Percentiles rank a stretch among this genome's conserved stretches.
These are phyloP conservation scores for Coemansia sp. DNA, from an alignment of 192 early-diverging fungal genomes.

Conservation along the genomic window DNA sequence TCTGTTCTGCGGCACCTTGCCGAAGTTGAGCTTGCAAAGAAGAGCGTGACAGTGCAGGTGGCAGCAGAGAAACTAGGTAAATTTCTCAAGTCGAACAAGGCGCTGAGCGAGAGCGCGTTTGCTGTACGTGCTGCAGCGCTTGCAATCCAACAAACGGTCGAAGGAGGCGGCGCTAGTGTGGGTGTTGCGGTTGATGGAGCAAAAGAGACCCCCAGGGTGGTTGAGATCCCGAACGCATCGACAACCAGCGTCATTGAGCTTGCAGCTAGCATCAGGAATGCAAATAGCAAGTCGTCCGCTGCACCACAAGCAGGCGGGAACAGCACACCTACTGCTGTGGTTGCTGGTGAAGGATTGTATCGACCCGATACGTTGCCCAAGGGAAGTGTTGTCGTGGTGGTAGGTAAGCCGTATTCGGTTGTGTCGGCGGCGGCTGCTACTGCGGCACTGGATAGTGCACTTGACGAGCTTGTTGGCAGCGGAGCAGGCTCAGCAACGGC, in stretches of 20 bases:
- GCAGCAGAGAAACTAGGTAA: constrained; percentile 31
- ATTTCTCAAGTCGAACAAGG: constrained; percentile 26
- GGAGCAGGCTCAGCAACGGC: neutral
- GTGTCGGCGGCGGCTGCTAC: constrained; percentile 30
- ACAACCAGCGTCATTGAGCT: constrained; percentile 31
- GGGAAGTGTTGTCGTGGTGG: constrained; percentile 65
- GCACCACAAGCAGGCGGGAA: neutral
- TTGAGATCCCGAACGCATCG: constrained; percentile 33
- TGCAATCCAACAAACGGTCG: constrained; percentile 44
- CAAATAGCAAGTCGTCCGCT: neutral
- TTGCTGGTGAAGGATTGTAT: constrained; percentile 51
- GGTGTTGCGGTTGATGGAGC: constrained; percentile 62
- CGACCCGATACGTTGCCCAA: constrained; percentile 55
- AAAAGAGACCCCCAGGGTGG: constrained; percentile 19
- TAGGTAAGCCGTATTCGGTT: constrained; percentile 52
- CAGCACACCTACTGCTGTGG: constrained; percentile 17
- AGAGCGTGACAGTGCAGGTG: constrained; percentile 41
- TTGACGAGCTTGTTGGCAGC: constrained; percentile 36
- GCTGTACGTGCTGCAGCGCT: constrained; percentile 43
- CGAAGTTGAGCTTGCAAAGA: constrained; percentile 38
- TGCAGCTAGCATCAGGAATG: constrained; percentile 30
- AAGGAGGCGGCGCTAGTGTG: constrained; percentile 60
- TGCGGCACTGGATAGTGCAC: constrained; percentile 28
- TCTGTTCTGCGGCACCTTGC: constrained; percentile 47
- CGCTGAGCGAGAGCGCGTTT: constrained; percentile 21